These are phyloP conservation scores for Parathielavia appendiculata DNA, from an alignment of 495 filamentous ascomycete species.

Conservation along the genomic window DNA sequence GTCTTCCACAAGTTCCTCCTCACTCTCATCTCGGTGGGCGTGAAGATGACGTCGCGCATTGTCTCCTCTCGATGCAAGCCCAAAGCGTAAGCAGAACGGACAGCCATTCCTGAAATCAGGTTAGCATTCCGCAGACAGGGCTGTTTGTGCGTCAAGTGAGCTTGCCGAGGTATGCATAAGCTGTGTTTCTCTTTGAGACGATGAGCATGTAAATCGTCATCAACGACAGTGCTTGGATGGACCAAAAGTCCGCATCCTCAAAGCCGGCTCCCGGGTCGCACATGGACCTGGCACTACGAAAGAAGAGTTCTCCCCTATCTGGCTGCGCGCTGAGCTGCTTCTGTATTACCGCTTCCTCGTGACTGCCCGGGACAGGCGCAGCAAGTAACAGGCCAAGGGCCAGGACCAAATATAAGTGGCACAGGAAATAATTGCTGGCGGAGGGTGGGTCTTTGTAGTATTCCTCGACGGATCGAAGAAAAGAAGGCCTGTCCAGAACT, in stretches of 20 bases:
- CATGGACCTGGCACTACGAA: conserved; percentile 51
- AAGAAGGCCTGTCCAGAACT: conserved; percentile 48
- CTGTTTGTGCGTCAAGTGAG: neutral
- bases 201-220: conserved; percentile 58
- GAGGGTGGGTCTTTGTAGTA: conserved; percentile 51
- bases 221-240: conserved; percentile 54
- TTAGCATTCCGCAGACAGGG: conserved; percentile 7
- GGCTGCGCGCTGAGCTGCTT: conserved; percentile 40
- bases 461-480: conserved; percentile 44
- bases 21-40: conserved; percentile 37
- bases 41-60: conserved; percentile 45
- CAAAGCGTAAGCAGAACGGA: conserved; percentile 54
- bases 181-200: conserved; percentile 53
- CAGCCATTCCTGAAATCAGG: conserved; percentile 51
- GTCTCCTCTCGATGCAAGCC: conserved; percentile 60
- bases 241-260: conserved; percentile 60
- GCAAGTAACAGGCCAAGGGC: conserved; percentile 56
- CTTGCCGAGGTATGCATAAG: conserved; percentile 55
- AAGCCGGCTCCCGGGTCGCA: conserved; percentile 51
- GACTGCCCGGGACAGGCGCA: conserved; percentile 45
- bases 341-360: conserved; percentile 47
- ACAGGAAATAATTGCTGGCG: conserved; percentile 46
- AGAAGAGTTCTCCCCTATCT: conserved; percentile 56
- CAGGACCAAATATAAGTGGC: conserved; percentile 52
- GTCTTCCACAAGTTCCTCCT: conserved; percentile 57